These are phyloP conservation scores for Kwoniella sp. DNA, from an alignment of 768 basidiomycete genomes.

Conservation along the genomic window DNA sequence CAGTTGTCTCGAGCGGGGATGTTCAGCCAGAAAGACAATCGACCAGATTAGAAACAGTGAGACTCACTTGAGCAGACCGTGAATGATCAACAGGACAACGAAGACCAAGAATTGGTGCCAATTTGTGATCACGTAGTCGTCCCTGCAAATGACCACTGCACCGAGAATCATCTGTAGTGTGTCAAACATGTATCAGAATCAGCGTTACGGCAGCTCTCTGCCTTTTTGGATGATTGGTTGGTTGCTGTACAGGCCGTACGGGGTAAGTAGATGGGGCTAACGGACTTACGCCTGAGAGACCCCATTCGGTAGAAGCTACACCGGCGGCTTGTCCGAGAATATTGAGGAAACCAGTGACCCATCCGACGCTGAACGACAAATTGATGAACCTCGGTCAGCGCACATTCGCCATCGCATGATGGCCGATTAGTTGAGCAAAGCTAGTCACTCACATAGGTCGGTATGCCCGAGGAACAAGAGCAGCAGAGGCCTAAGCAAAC, in stretches of 20 bases:
- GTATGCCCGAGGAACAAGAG: constrained; percentile 55
- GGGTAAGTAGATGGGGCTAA: no score
- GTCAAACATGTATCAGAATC: background rate
- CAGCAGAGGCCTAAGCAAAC: constrained; percentile 49
- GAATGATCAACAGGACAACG: constrained; percentile 71
- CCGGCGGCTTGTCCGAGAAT: constrained; percentile 64
- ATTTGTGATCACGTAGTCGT: constrained; percentile 64
- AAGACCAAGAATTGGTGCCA: constrained; percentile 80
- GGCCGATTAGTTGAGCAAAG: background rate
- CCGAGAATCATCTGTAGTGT: constrained; percentile 48
- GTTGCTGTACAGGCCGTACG: no score
- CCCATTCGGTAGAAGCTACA: constrained; percentile 82
- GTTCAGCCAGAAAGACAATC: no score
- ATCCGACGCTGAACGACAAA: constrained; percentile 54
- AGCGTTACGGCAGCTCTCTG: background rate
- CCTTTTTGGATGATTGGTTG: no score
- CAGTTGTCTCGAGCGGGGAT: no score
- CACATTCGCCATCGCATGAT: background rate
- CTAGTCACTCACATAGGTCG: constrained; percentile 44
- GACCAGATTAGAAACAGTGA: no score
- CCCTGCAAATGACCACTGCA: constrained; percentile 54
- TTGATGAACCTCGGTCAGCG: background rate
- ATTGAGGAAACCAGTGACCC: constrained; percentile 56
- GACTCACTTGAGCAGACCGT: constrained; percentile 67
- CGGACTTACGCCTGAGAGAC: constrained; percentile 52